Base-by-base conservation (phyloP, 2,329 filamentous ascomycete species). In the Aspergillus cejpii region DNA sequence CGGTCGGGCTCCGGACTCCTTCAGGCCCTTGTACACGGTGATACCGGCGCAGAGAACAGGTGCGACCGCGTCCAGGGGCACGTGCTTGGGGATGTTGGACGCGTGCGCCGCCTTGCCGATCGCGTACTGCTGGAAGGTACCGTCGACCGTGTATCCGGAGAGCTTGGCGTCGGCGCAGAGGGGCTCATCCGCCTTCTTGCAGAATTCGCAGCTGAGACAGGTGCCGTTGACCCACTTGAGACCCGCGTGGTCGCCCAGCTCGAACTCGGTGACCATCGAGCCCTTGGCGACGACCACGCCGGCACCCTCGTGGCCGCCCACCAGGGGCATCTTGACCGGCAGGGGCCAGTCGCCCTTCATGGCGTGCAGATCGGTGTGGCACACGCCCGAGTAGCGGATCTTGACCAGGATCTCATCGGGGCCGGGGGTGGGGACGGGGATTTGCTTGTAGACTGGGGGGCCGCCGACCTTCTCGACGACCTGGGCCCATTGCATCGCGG, bases 401-500 rank as follows among this genome's bases (percentile, higher is more conserved):
- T 48, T 48, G 11, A 50, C 45, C 3, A 50, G 26, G 24, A 50
- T 48, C 10, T 50, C 38, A 4, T 42, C 42, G 0, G 48, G 45
- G 0, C 45, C 45, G 24, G 42, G 48, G 3, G 26, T 15, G 1
- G 37, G 12, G 5, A 48, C 45, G 3, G 85, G 83, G 60, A 95
- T 90, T 71, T 65, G 58, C 49, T 66, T 68, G 60, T 63, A 66
- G 31, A 60, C 53, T 11, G 64, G 73, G 75, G 83, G 79, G 48
- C 81, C 83, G 55, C 85, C 87, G 44, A 76, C 83, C 75, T 87
- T 79, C 70, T 94, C 85, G 58, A 91, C 76, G 57, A 96, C 86
- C 71, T 91, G 85, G 39, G 90, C 90, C 87, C 84, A 92, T 75
- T 96, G 90, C 69, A 83, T 82, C 40, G 76, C 79, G 48, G 90